Base-by-base conservation (phyloP, 1,284 basidiomycete species). In the Thelephora terrestris region DNA sequence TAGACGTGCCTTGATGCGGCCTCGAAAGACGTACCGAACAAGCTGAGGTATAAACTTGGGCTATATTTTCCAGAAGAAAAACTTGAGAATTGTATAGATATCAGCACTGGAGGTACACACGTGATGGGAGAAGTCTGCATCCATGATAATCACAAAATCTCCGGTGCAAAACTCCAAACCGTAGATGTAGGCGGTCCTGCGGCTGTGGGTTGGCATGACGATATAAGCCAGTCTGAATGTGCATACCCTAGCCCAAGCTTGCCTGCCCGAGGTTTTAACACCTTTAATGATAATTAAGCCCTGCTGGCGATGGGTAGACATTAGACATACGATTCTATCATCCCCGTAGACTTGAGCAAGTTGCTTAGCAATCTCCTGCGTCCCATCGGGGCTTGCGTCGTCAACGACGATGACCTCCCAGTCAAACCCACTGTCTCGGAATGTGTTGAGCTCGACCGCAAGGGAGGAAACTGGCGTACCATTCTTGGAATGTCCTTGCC, bases 111-210 rank as follows among this genome's bases (percentile, higher is more conserved):
- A 27, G 43, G 47, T 42, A 66, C 83, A 47, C 65, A 91, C 91
- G 61, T 95, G 91, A 63, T 95, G 91, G 10, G 90, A 93, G 64
- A 95, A 94, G 67, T 95, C 91, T 46, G 91, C 91, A 60, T 95
- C 91, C 91, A 95, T 95, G 64, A 95, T 94, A 60, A 94, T 89
- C 32, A 93, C 89, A 68, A 92, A 95, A 65, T 90, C 88, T n/a
- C 91, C 91, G 0, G 85, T 82, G 60, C 84, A 86, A 62, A 85
- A 90, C 58, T 89, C 83, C 47, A 95, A 71, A 10, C 91, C 91
- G 62, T 95, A 87, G 46, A 94, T 89, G 63, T 95, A 95, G 18
- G 91, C 91, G 14, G 91, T 93, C 47, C 89, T 91, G 55, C 29
- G 14, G 21, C 43, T 5, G n/a, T 23, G 43, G 10, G 5, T 46